These are phyloP conservation scores for Fistulifera pelliculosa DNA, from an alignment of 108 stramenopile genomes.

Conservation along the genomic window DNA sequence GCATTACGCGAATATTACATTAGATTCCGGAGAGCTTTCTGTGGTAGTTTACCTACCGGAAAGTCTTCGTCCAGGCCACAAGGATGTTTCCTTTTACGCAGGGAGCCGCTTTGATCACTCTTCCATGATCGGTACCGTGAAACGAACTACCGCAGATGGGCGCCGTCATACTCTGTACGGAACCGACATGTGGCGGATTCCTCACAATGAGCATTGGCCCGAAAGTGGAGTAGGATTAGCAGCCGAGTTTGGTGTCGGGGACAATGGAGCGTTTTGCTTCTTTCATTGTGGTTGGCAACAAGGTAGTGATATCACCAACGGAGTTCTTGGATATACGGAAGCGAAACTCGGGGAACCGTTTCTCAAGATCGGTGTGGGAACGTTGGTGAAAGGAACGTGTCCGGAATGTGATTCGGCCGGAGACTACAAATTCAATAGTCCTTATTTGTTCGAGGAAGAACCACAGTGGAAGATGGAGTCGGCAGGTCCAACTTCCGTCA, in stretches of 20 bases:
- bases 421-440: conserved; percentile 73
- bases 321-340: conserved; percentile 64
- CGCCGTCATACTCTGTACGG: conserved; percentile 47
- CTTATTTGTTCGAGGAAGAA: conserved; percentile 47
- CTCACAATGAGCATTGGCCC: conserved; percentile 71
- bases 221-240: conserved; percentile 75
- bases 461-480: conserved; percentile 41
- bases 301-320: conserved; percentile 59
- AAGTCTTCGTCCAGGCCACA: neutral
- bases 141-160: conserved; percentile 10
- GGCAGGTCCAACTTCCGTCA: conserved; percentile 22
- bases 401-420: conserved; percentile 48
- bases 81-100: neutral
- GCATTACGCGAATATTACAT: neutral
- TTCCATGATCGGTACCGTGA: conserved; percentile 68
- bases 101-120: conserved; percentile 64
- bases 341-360: conserved; percentile 64
- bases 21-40: neutral
- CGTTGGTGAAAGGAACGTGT: conserved; percentile 67
- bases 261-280: conserved; percentile 58
- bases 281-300: conserved; percentile 44
- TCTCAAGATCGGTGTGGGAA: conserved; percentile 49
- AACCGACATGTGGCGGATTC: conserved; percentile 44
- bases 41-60: conserved; percentile 2
- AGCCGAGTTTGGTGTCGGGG: conserved; percentile 75